Base-by-base conservation (phyloP, 495 filamentous ascomycete species). In the Geopyxis carbonaria region DNA sequence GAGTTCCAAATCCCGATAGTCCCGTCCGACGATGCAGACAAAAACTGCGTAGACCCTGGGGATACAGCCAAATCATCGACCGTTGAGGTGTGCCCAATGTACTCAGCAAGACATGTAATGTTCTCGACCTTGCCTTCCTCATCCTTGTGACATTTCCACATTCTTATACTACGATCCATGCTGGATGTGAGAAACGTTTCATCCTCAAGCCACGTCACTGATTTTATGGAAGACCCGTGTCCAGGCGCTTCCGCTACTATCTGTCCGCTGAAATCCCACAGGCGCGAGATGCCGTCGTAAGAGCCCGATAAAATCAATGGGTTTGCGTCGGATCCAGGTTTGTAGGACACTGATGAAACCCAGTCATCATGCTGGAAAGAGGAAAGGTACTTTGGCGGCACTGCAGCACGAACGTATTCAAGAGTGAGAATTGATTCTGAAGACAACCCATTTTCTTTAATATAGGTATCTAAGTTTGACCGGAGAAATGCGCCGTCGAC, bases 331-430 rank as follows among this genome's bases (percentile, higher is more conserved):
- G 73, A 15, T 78, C 73, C 28, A 63, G 58, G 10, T 76, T 83
- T 23, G 66, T 72, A 14, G 51, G 93, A 82, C n/a, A 93, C 78
- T n/a, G 72, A 67, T 56, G 77, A 79, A 22, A 97, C 79, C 89
- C 89, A 97, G 52, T 94, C 87, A 51, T 94, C 85, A 55, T 95
- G 85, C 61, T 93, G 73, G 59, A 91, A 94, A 39, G 78, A 81
- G 4, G 85, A 73, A 29, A 86, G 72, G 56, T 83, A 80, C 9
- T 77, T 62, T 15, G 89, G 91, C 0, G 89, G 89, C 55, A 93
- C 75, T 37, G 91, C 62, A 38, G 83, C 85, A 43, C 83, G 76
- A 5, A 93, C 82, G 63, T 94, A 97, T 64, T 94, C 85, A 31
- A 97, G 69, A 22, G 76, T 78, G 21, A 97, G 61, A 2, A 75